These are phyloP conservation scores for Trichoderma parareesei DNA, from an alignment of 495 filamentous ascomycete genomes.

Conservation along the genomic window DNA sequence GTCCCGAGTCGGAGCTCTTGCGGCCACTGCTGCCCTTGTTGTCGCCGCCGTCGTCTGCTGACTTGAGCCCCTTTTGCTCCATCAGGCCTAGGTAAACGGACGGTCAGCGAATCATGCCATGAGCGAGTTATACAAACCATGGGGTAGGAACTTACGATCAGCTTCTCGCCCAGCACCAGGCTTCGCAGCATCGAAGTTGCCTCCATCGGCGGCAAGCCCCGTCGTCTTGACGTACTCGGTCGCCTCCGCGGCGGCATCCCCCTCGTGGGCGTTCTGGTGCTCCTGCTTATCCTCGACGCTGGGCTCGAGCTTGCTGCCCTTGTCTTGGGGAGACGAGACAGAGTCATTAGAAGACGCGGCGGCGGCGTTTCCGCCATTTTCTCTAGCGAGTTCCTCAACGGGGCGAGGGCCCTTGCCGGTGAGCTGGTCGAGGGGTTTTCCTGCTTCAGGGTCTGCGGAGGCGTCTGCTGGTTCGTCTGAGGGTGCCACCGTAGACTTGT, in stretches of 20 bases:
- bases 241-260: slow-evolving; percentile 12
- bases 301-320: slow-evolving; percentile 12
- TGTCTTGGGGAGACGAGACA: not conserved
- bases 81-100: slow-evolving; percentile 27
- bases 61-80: slow-evolving; percentile 34
- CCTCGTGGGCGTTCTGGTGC: slow-evolving; percentile 9
- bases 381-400: slow-evolving; percentile 30
- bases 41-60: not conserved
- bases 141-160: slow-evolving; percentile 45
- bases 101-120: not conserved
- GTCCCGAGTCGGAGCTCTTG: slow-evolving; percentile 6
- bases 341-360: not conserved
- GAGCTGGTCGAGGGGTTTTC: slow-evolving; percentile 21
- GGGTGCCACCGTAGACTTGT: not conserved
- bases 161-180: slow-evolving; percentile 58
- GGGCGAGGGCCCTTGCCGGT: slow-evolving; percentile 28
- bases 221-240: slow-evolving; percentile 44
- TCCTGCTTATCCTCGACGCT: not conserved
- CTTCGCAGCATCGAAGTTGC: slow-evolving; percentile 55
- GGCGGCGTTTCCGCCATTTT: slow-evolving; percentile 36
- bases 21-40: slow-evolving; percentile 3
- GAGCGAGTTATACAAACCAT: not conserved
- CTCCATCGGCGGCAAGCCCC: slow-evolving; percentile 49
- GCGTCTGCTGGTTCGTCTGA: not conserved
- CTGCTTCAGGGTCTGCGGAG: slow-evolving; percentile 11